These are phyloP conservation scores for Fusarium sp. DNA, from an alignment of 2,329 filamentous ascomycete species.

Conservation along the genomic window DNA sequence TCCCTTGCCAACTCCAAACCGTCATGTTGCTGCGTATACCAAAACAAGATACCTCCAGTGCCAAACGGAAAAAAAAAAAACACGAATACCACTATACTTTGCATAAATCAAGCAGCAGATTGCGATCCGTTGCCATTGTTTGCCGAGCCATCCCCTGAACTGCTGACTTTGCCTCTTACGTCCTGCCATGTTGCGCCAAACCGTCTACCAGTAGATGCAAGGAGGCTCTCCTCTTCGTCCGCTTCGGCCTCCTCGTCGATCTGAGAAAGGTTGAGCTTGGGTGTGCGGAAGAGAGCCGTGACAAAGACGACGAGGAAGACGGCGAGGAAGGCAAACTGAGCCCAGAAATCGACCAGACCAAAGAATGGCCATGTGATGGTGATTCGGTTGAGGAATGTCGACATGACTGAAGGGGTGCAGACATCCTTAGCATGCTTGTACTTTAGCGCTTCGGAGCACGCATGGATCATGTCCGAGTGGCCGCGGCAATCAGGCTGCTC, in stretches of 20 bases:
- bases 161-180: constrained; percentile 67
- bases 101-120: constrained; percentile 26
- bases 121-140: constrained; percentile 34
- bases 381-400: constrained; percentile 91
- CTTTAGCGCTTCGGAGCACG: constrained; percentile 80
- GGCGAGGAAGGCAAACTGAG: constrained; percentile 88
- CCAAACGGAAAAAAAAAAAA: constrained; percentile 6
- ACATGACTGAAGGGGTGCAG: constrained; percentile 91
- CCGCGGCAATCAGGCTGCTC: constrained; percentile 79
- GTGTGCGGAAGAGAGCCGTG: constrained; percentile 81
- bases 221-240: constrained; percentile 90
- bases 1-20: constrained; percentile 15
- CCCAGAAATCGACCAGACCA: constrained; percentile 92
- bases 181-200: constrained; percentile 92
- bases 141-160: constrained; percentile 24
- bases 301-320: constrained; percentile 85
- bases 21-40: constrained; percentile 10
- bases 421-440: constrained; percentile 78
- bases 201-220: constrained; percentile 82
- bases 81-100: background rate
- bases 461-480: constrained; percentile 75
- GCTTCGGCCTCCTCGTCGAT: constrained; percentile 89
- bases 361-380: constrained; percentile 96
- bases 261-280: constrained; percentile 77
- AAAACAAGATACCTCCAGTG: constrained; percentile 12